Evolutionary conservation across 225 moss, liverwort and hornwort species (phyloP).

Genomic region (Asterella californica): DNA sequence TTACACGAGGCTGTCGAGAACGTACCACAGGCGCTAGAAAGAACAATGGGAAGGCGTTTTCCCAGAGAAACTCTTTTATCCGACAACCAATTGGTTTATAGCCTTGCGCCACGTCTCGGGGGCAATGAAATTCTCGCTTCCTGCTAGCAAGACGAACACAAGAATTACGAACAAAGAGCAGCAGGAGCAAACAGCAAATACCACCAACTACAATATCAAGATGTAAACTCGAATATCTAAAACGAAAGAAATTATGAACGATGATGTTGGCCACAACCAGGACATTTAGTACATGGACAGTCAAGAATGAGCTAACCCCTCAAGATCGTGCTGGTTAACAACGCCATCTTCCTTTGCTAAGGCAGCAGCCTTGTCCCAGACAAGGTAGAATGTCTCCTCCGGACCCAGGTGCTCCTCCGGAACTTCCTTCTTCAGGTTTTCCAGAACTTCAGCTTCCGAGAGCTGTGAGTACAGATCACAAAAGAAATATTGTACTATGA

Average conservation of each 20-base stretch:
- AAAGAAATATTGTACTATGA: background rate
- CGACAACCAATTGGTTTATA: slow-evolving; percentile 69
- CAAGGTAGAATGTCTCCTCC: slow-evolving; percentile 33
- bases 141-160: slow-evolving; percentile 35
- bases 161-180: background rate
- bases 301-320: slow-evolving; percentile 26
- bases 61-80: slow-evolving; percentile 58
- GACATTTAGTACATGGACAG: background rate
- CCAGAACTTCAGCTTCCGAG: slow-evolving; percentile 36
- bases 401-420: slow-evolving; percentile 26
- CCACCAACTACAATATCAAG: background rate
- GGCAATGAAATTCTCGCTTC: slow-evolving; percentile 63
- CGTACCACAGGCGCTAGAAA: slow-evolving; percentile 59
- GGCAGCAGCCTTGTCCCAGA: slow-evolving; percentile 41
- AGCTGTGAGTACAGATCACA: slow-evolving; percentile 26
- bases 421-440: slow-evolving; percentile 30
- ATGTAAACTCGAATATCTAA: background rate
- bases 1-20: background rate
- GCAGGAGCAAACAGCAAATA: background rate
- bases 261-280: background rate
- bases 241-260: background rate
- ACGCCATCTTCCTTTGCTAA: slow-evolving; percentile 21
- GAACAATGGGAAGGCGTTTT: slow-evolving; percentile 59
- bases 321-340: slow-evolving; percentile 16
- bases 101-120: slow-evolving; percentile 48